Evolutionary conservation across 129 eudicot genomes (phyloP).

Genomic region (Gnaphalium uliginosum): DNA sequence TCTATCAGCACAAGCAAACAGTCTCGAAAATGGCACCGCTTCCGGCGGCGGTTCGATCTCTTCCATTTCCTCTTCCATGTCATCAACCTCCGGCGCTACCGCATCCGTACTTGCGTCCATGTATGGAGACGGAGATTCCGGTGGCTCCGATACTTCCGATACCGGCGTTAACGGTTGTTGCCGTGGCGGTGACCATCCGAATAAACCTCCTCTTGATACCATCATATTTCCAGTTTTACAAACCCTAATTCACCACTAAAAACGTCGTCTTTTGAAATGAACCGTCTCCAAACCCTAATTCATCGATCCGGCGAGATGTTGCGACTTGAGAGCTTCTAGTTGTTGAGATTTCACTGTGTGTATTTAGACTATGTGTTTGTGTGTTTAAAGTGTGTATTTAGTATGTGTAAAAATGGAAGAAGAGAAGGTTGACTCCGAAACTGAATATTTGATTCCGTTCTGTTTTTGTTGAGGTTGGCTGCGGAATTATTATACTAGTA

Average conservation of each 20-base stretch:
- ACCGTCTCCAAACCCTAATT: constrained; percentile 41
- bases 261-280: neutral
- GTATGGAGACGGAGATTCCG: constrained; percentile 98
- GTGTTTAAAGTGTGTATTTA: neutral
- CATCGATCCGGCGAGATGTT: constrained; percentile 32
- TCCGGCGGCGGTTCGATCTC: constrained; percentile 99
- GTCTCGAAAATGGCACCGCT: constrained; percentile 86
- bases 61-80: constrained; percentile 72
- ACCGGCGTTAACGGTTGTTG: constrained; percentile 97
- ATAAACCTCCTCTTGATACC: constrained; percentile 84
- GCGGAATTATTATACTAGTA: constrained; percentile 1
- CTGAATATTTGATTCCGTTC: constrained; percentile 38
- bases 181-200: constrained; percentile 99
- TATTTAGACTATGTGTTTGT: neutral
- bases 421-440: constrained; percentile 39
- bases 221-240: constrained; percentile 48
- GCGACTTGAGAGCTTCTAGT: constrained; percentile 3
- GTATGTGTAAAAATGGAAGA: constrained; percentile 12
- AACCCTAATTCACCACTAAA: constrained; percentile 25
- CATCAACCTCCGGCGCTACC: constrained; percentile 66
- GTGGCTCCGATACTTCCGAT: constrained; percentile 99
- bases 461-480: constrained; percentile 30
- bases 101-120: constrained; percentile 63
- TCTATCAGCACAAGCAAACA: constrained; percentile 89
- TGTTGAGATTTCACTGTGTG: neutral